Evolutionary conservation across 129 eudicot genomes (phyloP).

Genomic region (Logfia minima): DNA sequence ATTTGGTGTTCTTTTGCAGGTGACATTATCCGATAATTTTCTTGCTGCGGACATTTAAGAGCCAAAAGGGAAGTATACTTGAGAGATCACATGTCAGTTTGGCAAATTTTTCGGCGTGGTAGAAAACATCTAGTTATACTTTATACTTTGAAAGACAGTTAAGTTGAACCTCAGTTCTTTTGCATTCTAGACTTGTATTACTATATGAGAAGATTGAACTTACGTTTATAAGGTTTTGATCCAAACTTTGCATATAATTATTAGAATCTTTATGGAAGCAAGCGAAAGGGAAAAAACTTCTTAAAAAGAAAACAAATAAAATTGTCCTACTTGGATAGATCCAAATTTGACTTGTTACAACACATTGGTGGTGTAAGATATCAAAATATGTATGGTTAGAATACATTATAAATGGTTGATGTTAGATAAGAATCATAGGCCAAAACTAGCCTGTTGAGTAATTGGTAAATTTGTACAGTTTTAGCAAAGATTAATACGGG

Average conservation of each 20-base stretch:
- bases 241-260: background rate
- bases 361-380: background rate
- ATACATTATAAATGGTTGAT: background rate
- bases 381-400: background rate
- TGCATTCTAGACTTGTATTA: background rate
- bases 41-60: conserved; percentile 60
- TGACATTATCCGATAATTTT: conserved; percentile 54
- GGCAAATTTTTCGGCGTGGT: background rate
- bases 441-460: background rate
- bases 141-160: background rate
- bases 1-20: conserved; percentile 41
- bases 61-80: background rate
- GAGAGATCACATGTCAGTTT: conserved; percentile 8
- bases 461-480: background rate
- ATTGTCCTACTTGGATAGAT: background rate
- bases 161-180: background rate
- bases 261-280: background rate
- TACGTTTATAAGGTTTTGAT: background rate
- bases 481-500: background rate
- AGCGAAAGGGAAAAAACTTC: background rate
- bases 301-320: no score
- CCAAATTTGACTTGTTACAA: background rate
- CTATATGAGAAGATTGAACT: background rate
- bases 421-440: background rate
- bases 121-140: conserved; percentile 2